Evolutionary conservation across 1,284 basidiomycete genomes (phyloP), one percentile per base, ranked within the genome.

Genomic region (Cryptococcus sp.): DNA sequence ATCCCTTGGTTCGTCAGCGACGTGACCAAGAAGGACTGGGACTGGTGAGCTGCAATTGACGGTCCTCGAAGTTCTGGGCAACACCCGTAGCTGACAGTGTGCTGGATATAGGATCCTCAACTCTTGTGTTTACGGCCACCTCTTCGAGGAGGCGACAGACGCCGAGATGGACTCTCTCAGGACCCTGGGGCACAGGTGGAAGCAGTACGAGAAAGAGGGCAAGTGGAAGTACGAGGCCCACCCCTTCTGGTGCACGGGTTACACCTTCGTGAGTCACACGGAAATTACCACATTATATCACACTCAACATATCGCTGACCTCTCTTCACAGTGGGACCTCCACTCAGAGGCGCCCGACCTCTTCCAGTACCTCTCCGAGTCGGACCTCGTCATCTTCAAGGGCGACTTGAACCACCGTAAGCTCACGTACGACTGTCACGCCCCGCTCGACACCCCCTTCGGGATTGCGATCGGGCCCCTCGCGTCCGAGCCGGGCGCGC

Each of bases 191-290:
- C 77, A 82, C 61, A 84, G 95, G 50, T 98, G 94, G 94, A 96
- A 97, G 88, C 84, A 90, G 84, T 98, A 97, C 75, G 92, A 92
- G 77, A 87, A 84, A 71, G 87, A 95, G 72, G 91, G 91, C 46
- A 90, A 87, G 80, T 96, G 91, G 89, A 83, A 91, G 50, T 98
- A 96, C 75, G 91, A 97, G 76, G 77, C 73, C 51, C 95, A 97
- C 68, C 91, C 94, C 18, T 95, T 93, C 83, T 95, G 91, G 91
- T 92, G 89, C 77, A 89, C 89, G 21, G 90, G 91, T n/a, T 93
- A 90, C 79, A 93, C 90, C 50, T 93, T 85, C 73, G 69, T 71
- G 47, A 60, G 67, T 60, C 8, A n/a, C n/a, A n/a, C n/a, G n/a
- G n/a, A n/a, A n/a, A n/a, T n/a, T n/a, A n/a, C n/a, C n/a, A n/a